Conservation (phyloP, 805 yeast species). For the Saturnispora galanensis region DNA sequence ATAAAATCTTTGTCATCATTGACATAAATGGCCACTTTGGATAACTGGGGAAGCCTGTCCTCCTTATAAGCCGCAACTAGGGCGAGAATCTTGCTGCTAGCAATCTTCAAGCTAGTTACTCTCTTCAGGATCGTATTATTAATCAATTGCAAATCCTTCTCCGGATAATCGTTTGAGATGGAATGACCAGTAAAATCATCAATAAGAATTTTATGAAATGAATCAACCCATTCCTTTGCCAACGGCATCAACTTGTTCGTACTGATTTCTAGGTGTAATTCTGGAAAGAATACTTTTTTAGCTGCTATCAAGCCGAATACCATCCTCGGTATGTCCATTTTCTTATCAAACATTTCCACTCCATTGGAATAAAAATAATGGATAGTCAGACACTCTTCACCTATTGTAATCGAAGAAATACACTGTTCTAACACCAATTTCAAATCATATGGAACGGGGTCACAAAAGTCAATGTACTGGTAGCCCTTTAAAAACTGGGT, state of each 20-base stretch:
- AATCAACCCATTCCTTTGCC: neutral
- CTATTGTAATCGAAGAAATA: too few species aligned
- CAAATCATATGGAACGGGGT: too few species aligned
- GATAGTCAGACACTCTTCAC: too few species aligned
- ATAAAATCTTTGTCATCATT: neutral
- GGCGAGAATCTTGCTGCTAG: neutral
- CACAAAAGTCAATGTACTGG: too few species aligned
- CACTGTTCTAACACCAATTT: too few species aligned
- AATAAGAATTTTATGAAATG: neutral
- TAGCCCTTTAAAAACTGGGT: too few species aligned
- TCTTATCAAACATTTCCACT: neutral
- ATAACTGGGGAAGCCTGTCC: neutral
- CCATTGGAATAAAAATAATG: too few species aligned
- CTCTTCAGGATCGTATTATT: neutral
- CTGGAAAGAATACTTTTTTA: neutral
- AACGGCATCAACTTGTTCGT: neutral
- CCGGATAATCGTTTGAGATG: neutral
- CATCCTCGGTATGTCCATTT: neutral
- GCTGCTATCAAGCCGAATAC: neutral
- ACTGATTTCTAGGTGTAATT: neutral
- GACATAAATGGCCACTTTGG: neutral
- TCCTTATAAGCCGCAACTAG: neutral
- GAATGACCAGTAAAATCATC: slow-evolving; percentile 2
- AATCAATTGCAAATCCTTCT: neutral
- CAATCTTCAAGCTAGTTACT: neutral